Conservation (phyloP, 73 alveolate genomes). For the Tetrahymena elliotti region DNA sequence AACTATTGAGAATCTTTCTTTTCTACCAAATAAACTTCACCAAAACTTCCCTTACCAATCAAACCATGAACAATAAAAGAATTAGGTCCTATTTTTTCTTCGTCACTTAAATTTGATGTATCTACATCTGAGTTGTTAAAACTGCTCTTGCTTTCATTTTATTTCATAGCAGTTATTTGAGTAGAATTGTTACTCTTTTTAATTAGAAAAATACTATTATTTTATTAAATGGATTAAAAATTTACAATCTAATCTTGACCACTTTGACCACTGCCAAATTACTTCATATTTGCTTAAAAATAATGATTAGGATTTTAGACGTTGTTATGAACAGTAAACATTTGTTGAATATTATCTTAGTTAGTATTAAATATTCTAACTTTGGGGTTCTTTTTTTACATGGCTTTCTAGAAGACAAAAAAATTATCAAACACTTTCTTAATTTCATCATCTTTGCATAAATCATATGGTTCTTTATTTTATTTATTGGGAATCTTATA, state of each 20-base stretch:
- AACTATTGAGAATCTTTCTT: slow-evolving; percentile 46
- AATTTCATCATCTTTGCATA: not conserved
- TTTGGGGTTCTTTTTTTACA: not conserved
- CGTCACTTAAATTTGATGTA: slow-evolving; percentile 21
- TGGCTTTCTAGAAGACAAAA: not conserved
- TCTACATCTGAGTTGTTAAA: slow-evolving; percentile 8
- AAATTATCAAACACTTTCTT: not conserved
- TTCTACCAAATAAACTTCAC: slow-evolving; percentile 78
- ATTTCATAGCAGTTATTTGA: not conserved
- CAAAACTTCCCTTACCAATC: slow-evolving; percentile 84
- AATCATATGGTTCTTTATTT: not conserved
- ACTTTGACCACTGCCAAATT: not conserved
- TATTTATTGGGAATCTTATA: not conserved
- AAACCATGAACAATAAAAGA: slow-evolving; percentile 32
- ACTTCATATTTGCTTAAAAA: not conserved
- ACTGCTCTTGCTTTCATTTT: not conserved
- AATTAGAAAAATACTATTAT: not conserved
- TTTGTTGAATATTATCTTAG: not conserved
- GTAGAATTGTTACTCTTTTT: not conserved
- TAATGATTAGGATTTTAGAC: not conserved
- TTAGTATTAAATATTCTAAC: not conserved
- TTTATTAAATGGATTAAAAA: not conserved
- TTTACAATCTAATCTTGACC: not conserved
- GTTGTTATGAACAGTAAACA: not conserved
- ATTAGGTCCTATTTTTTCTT: slow-evolving; percentile 35